phyloP scores from a whole-genome alignment of 345 rosid species.

The Eucalyptus cloeziana region DNA sequence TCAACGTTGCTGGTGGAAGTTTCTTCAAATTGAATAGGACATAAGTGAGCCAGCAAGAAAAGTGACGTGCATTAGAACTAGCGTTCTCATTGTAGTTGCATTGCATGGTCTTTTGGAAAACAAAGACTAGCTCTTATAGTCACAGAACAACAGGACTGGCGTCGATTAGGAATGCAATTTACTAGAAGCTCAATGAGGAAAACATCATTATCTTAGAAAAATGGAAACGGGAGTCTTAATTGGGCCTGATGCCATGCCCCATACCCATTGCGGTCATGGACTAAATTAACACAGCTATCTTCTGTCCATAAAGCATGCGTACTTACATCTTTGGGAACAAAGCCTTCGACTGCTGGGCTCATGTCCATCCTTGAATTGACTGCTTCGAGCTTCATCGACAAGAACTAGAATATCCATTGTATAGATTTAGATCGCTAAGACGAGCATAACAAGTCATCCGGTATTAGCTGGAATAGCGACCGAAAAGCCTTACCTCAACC shows the following conservation, averaged over 20 bases:
- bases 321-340: slow-evolving; percentile 72
- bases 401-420: slow-evolving; percentile 39
- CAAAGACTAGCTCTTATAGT: background rate
- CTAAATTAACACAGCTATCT: background rate
- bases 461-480: background rate
- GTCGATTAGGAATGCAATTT: background rate
- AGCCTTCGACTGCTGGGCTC: slow-evolving; percentile 44
- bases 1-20: background rate
- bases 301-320: background rate
- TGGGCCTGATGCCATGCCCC: background rate
- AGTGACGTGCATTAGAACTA: background rate
- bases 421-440: background rate
- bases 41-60: background rate
- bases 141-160: background rate
- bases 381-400: slow-evolving; percentile 92
- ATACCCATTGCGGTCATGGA: background rate
- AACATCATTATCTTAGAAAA: background rate
- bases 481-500: slow-evolving; percentile 58
- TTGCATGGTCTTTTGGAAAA: background rate
- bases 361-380: slow-evolving; percentile 56
- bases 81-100: background rate
- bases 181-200: background rate
- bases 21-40: background rate
- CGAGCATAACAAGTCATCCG: background rate
- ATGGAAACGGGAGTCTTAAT: background rate